Conservation (phyloP, 148 eudicot genomes). For the Fallopia convolvulus region DNA sequence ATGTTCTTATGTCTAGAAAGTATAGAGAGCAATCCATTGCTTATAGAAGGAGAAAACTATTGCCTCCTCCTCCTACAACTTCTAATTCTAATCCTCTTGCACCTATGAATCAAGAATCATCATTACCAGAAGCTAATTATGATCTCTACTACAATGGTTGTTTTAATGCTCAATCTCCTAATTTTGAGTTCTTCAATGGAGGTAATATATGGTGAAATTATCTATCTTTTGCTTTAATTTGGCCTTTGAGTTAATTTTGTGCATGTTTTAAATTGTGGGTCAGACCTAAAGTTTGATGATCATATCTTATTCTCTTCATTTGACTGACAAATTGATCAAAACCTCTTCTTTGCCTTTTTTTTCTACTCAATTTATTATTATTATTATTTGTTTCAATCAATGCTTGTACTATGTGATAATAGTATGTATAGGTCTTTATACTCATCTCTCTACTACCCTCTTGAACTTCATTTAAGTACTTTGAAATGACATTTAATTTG, state of each 20-base stretch:
- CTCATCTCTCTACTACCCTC: too few species aligned
- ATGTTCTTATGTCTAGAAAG: slow-evolving; percentile 81
- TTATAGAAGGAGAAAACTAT: slow-evolving; percentile 33
- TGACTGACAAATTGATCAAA: too few species aligned
- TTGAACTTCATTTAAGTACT: too few species aligned
- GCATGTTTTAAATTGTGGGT: neutral
- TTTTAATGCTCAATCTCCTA: neutral
- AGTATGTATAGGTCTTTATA: too few species aligned
- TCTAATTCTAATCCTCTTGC: neutral
- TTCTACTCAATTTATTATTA: too few species aligned
- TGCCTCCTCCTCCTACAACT: neutral
- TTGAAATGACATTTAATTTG: too few species aligned
- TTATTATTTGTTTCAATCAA: too few species aligned
- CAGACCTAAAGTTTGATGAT: neutral
- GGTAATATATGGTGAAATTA: neutral
- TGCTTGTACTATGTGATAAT: too few species aligned
- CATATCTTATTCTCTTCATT: too few species aligned
- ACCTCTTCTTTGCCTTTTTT: too few species aligned
- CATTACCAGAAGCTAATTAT: neutral
- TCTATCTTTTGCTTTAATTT: neutral
- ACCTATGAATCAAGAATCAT: slow-evolving; percentile 12
- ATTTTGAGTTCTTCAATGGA: neutral
- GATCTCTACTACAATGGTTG: slow-evolving; percentile 2
- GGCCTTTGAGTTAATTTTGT: neutral
- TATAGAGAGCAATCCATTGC: slow-evolving; percentile 59